Base-by-base conservation (phyloP, 73 alveolate species). In the Uronychia binucleata region DNA sequence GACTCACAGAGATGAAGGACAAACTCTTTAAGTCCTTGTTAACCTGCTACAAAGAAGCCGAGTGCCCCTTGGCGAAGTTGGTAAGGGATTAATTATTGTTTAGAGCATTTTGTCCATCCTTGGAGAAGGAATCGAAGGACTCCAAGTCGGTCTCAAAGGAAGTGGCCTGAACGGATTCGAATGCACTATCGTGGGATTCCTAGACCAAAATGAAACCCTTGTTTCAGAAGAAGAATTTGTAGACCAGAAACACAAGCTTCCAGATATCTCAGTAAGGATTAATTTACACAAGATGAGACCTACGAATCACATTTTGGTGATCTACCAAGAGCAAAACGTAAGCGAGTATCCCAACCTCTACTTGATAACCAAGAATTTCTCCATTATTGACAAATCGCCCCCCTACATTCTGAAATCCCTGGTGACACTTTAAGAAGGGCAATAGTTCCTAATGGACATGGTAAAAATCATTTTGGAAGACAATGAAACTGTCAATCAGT, bases 291-390 rank as follows among this genome's bases (percentile, higher is more conserved):
- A 46, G 67, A 46, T 46, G 67, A 46, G 19, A 19, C 67, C 67
- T 46, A 19, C n/a, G n/a, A 46, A 46, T 19, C 5, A 46, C 67
- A 46, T 46, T 46, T 5, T 46, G 67, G 67, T 46, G 19, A 19
- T 46, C n/a, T 46, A 46, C 19, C 5, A 46, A 11, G 67, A 46
- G 5, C 67, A 46, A 46, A 46, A 46, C 67, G 19, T 46, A 11
- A 11, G 67, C 67, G 67, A 46, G n/a, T 46, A 46, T 46, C 67
- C 67, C 67, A 46, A 46, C 67, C 67, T 46, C 67, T 46, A 46
- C 67, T 46, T 46, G 67, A 5, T 46, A 5, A 46, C 67, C 19
- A 46, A 46, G 19, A 46, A 46, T 19, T 46, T 46, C 67, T 46
- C 67, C 67, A 46, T 46, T 19, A 11, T 46, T 46, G 67, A 46